Conservation (phyloP, 1,284 basidiomycete genomes). For the Volvariella surrecta region DNA sequence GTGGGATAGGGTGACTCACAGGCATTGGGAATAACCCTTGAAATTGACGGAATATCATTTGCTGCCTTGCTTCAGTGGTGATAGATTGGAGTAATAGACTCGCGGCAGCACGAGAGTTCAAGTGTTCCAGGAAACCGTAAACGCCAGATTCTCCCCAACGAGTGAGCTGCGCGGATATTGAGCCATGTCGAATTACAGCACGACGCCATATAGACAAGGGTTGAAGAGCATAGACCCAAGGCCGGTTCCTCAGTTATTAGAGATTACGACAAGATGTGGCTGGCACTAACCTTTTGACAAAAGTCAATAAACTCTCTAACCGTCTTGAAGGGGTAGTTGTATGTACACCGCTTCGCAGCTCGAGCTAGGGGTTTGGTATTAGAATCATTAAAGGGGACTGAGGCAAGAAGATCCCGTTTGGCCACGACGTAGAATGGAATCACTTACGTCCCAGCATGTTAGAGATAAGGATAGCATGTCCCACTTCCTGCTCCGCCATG, state of each 20-base stretch:
- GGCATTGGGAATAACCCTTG: conserved; percentile 59
- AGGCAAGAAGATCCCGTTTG: too few species aligned
- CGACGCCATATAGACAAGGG: too few species aligned
- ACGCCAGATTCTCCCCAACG: conserved; percentile 56
- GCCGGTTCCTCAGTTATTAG: too few species aligned
- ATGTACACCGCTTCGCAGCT: conserved; percentile 45
- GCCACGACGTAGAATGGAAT: too few species aligned
- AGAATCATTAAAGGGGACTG: too few species aligned
- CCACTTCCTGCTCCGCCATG: conserved; percentile 54
- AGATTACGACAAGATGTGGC: too few species aligned
- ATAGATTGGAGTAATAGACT: conserved; percentile 51
- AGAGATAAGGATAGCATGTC: conserved; percentile 39
- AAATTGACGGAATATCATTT: conserved; percentile 62
- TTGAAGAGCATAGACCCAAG: too few species aligned
- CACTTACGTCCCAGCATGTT: conserved; percentile 38
- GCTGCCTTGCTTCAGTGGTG: conserved; percentile 56
- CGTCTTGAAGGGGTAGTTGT: conserved; percentile 49
- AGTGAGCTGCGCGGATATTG: conserved; percentile 22
- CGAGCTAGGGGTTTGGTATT: conserved; percentile 11
- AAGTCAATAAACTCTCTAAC: conserved; percentile 59
- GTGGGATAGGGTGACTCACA: too few species aligned
- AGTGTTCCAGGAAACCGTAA: conserved; percentile 52
- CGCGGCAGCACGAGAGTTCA: conserved; percentile 51
- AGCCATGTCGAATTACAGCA: too few species aligned
- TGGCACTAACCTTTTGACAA: conserved; percentile 35